Conservation (phyloP, 345 rosid species). For the Salix purpurea region DNA sequence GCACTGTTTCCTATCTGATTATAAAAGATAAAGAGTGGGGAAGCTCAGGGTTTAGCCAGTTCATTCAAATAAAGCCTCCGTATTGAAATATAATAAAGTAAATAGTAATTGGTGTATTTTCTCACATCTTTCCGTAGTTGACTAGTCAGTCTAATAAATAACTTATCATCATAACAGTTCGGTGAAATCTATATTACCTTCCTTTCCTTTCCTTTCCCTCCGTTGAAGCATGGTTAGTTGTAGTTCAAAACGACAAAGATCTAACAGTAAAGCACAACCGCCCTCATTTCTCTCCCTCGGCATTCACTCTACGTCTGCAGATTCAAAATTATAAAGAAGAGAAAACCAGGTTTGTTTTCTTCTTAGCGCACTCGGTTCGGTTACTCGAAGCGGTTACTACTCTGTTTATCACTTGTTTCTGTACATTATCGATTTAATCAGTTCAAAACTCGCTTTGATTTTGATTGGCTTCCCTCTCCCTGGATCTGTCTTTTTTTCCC, state of each 20-base stretch:
- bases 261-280: background rate
- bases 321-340: background rate
- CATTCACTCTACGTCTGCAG: background rate
- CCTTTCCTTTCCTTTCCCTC: conserved; percentile 3
- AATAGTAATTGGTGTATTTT: no score
- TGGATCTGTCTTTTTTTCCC: background rate
- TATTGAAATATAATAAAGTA: no score
- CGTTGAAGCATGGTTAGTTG: background rate
- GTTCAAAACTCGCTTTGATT: background rate
- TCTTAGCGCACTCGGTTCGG: background rate
- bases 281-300: background rate
- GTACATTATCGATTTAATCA: background rate
- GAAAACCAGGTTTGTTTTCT: background rate
- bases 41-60: no score
- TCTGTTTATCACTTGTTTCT: background rate
- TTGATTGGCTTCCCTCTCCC: background rate
- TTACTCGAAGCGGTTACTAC: no score
- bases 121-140: background rate
- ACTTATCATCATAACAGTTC: background rate
- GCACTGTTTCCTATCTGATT: no score
- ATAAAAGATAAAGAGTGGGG: no score
- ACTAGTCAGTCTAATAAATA: background rate
- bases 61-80: background rate
- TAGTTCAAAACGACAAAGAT: conserved; percentile 1
- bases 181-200: background rate